Base-by-base conservation (phyloP, 768 basidiomycete genomes). In the Rubroboletus pulcherrimus region DNA sequence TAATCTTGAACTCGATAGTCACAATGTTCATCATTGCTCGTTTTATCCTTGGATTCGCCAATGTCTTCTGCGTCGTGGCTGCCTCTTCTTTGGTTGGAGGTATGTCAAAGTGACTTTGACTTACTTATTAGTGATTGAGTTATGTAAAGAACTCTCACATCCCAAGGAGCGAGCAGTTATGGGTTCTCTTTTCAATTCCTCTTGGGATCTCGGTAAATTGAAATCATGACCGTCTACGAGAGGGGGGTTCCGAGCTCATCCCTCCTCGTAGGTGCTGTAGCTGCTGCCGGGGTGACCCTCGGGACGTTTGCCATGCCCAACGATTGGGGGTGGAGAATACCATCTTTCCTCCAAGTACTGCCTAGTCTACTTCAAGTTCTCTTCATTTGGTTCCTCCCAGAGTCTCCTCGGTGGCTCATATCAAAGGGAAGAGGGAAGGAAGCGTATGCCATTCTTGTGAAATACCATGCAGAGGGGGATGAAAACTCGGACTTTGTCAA, bases 301-400 rank as follows among this genome's bases (percentile, higher is more conserved):
- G 81, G 82, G 9, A 87, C 87, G 0, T 88, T 87, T 73, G 57
- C 71, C 9, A 83, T 87, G 76, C 45, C 61, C 0, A 78, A 61
- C 47, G 77, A 81, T 60, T 85, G 83, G 84, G 82, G 80, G 11
- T 87, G 86, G 86, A 77, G 85, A n/a, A 84, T 86, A 21, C 85
- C 84, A 0, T 66, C 62, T 1, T 81, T 84, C n/a, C 75, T 86
- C 6, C 86, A 87, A 65, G 59, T 80, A 34, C 64, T 77, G 1
- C 85, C 85, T 2, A 79, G 78, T 55, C 33, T 75, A 11, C 67
- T 85, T 21, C 85, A 86, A 57, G 63, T 86, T 42, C 55, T 58
- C 29, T 82, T 87, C 66, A 74, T 86, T 50, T 78, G 70, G 63
- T 80, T 82, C 63, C 71, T 86, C 15, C 84, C 84, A 3, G 85